Base-by-base conservation (phyloP, 2,329 filamentous ascomycete species). In the Mycosphaerelloides madeirae region DNA sequence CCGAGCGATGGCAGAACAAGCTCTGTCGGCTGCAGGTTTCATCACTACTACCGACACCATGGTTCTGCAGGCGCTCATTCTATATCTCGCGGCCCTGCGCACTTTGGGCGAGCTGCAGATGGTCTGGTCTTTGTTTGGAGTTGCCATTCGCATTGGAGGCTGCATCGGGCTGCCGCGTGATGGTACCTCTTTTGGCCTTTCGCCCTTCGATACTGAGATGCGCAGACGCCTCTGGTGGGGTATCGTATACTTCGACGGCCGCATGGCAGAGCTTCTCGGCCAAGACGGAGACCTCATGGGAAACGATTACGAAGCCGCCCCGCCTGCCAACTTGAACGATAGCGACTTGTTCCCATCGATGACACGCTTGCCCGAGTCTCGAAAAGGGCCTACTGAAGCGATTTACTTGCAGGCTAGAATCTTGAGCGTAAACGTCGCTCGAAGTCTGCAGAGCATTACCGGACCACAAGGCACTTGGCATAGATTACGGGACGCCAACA, bases 161-260 rank as follows among this genome's bases (percentile, higher is more conserved):
- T 74, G 53, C 65, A 75, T 65, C 13, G 61, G 62, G 11, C 45
- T 65, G 3, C 46, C 56, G 3, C 52, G 51, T 2, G 62, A 64
- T 31, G 58, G 59, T 20, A 54, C 45, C 8, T 47, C 52, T 9
- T 49, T 60, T 8, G 48, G 47, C n/a, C 43, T 66, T 9, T 53
- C 61, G 12, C 57, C 59, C 3, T 64, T 65, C 44, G 62, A 66
- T 29, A 54, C 52, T 6, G 63, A 66, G 38, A 60, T 65, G 50
- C 61, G 62, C 3, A 43, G 61, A 29, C 56, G 63, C 3, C 44
- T 65, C 7, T 65, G 60, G 60, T 65, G 62, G 60, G 57, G 52
- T 3, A 48, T 89, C 13, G 73, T 83, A 2, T 71, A 79, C 19
- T 83, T 86, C 52, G 85, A 89, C 61, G 73, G 76, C 48, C 80